Evolutionary conservation across 2,329 filamentous ascomycete genomes (phyloP), one percentile per base, ranked within the genome.

Genomic region (Fusarium tupiense): DNA sequence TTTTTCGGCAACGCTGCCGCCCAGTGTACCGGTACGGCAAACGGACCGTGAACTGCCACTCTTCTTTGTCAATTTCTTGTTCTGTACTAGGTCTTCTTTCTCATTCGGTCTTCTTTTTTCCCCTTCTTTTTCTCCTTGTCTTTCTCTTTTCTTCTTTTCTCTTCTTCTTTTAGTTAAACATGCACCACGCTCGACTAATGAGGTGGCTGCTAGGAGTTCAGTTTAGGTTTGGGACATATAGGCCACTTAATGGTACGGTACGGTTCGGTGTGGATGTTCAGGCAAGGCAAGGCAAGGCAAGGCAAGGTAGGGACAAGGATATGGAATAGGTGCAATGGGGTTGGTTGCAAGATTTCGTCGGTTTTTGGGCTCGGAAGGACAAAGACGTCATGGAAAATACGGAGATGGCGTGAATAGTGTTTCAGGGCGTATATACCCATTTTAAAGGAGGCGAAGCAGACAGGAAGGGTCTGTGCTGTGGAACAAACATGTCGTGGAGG

Each of bases 381-480:
- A 38, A 41, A 52, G 54, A 61, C 41, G 62, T 50, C 46, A 70
- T 57, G 63, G 52, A 47, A 46, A 53, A 63, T 43, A 43, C 37
- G 63, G 53, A 37, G 65, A 53, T 38, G 71, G 74, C 62, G 67
- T 43, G 71, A 59, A 60, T 68, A 72, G 67, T 77, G 68, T 74
- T 79, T 72, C 37, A 63, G 69, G 78, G 72, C 68, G 80, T 78
- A 80, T 81, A 81, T 81, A 81, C 80, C 80, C 80, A 79, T 77
- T 80, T 81, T 69, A 71, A 73, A 71, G 60, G 65, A 76, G 52
- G 64, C 54, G 69, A 61, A 53, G 58, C 44, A 58, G 65, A 56
- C 24, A 64, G 43, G 60, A 68, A 61, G 59, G 63, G 54, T 43
- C 40, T 54, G 43, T 47, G 35, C 35, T 70, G 41, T 47, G 64